Conservation (phyloP, 1,284 basidiomycete species). For the Microbotryum lychnidis-dioicae region DNA sequence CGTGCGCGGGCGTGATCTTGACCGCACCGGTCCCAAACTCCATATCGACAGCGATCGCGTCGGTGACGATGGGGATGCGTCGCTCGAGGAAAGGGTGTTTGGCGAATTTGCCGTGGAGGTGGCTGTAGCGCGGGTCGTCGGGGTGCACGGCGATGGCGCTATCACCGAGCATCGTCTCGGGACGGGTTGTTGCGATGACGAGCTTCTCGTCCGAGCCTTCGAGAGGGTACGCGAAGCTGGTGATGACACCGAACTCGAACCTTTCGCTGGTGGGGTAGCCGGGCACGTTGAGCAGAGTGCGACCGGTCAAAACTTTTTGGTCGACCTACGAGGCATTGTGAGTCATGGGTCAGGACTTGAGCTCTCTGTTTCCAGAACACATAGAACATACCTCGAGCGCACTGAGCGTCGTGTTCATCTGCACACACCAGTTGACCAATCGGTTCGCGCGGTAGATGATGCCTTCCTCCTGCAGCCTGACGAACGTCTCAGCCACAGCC, state of each 20-base stretch:
- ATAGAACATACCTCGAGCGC: constrained; percentile 67
- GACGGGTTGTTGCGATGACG: constrained; percentile 92
- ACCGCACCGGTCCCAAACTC: constrained; percentile 96
- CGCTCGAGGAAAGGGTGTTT: constrained; percentile 85
- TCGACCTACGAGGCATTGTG: constrained; percentile 57
- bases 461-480: constrained; percentile 83
- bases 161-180: constrained; percentile 98
- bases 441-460: constrained; percentile 93
- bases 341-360: neutral
- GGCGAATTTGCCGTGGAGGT: constrained; percentile 89
- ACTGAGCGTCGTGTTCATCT: constrained; percentile 90
- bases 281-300: constrained; percentile 80
- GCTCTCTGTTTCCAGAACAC: too few relatives aligned
- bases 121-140: constrained; percentile 86
- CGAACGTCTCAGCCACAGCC: constrained; percentile 89
- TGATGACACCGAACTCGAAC: constrained; percentile 95
- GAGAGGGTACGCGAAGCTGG: constrained; percentile 87
- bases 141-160: constrained; percentile 96
- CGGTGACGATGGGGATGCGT: constrained; percentile 79
- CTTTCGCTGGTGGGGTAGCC: constrained; percentile 90
- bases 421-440: constrained; percentile 97
- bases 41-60: constrained; percentile 83
- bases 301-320: constrained; percentile 81
- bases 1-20: constrained; percentile 99
- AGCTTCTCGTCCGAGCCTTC: constrained; percentile 77